Evolutionary conservation across 192 early-diverging fungal genomes (phyloP), one percentile per base, ranked within the genome.

Genomic region (Backusella westeae): DNA sequence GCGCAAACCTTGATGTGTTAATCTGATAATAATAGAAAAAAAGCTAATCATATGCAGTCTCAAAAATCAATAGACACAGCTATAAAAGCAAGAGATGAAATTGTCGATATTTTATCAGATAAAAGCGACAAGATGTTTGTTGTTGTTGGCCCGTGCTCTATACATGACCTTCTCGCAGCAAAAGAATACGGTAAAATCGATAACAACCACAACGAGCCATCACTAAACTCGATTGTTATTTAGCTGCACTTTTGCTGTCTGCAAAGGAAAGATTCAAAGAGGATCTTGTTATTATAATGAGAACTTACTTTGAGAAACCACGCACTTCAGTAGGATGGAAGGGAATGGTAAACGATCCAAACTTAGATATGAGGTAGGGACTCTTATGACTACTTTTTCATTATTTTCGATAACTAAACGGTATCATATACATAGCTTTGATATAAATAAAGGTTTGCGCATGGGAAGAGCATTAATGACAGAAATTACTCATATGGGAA

Each of bases 231-330:
- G n/a, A 23, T 29, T 42, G 32, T 52, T 15, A 32, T 35, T 15
- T 65, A 81, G 80, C 76, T 56, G 67, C 71, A 34, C 46, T 49
- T 15, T 69, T 81, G 14, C 39, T 75, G 7, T 35, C 42, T 15
- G 73, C 68, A n/a, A 69, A 71, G n/a, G 91, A 93, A 34, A 80
- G 85, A 73, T 83, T 91, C 70, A 83, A 90, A 68, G 90, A 90
- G 38, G 94, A 96, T 17, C 77, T 99, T 75, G 84, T 93, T 46
- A 93, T 99, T 76, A 86, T 99, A 75, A 99, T 99, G 97, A 89
- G 97, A 63, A 91, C 93, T 66, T 99, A 99, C 90, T 98, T 99
- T 91, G 97, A 99, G 77, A 99, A 99, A 87, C 97, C 97, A 69
- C 87, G 97, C 73, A 98, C 97, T 3, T 97, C 97, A 6, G 95